Evolutionary conservation across 441 rosid genomes (phyloP).

Genomic region (Pelargonium myrrhifolium): DNA sequence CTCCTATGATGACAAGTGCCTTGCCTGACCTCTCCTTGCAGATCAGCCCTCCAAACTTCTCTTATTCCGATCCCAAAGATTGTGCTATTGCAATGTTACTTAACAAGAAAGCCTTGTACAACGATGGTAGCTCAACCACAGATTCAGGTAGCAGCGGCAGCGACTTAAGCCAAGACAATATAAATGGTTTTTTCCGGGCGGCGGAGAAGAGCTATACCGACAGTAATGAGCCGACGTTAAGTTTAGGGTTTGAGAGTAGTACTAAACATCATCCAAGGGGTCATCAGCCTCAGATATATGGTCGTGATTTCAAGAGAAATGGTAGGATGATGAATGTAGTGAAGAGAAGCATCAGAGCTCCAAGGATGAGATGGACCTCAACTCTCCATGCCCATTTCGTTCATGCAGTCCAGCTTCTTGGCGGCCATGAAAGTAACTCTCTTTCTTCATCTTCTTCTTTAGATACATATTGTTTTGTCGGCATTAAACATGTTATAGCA

Average conservation of each 20-base stretch:
- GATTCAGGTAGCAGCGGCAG: neutral
- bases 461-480: too few species aligned
- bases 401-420: conserved; percentile 79
- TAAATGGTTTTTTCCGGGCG: too few species aligned
- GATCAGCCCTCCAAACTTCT: conserved; percentile 1
- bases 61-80: too few species aligned
- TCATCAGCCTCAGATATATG: neutral
- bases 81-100: too few species aligned
- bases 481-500: too few species aligned
- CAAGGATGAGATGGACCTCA: conserved; percentile 83
- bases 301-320: neutral
- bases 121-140: neutral
- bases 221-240: neutral
- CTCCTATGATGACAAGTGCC: too few species aligned
- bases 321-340: neutral
- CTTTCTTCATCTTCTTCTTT: too few species aligned
- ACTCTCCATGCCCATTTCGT: conserved; percentile 72
- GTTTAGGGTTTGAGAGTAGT: neutral
- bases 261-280: neutral
- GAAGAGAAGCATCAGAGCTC: conserved; percentile 81
- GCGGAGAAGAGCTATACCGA: neutral
- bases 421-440: conserved; percentile 74
- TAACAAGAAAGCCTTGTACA: too few species aligned
- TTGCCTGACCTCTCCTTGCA: conserved; percentile 1
- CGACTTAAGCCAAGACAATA: neutral